Evolutionary conservation across 805 yeast genomes (phyloP).

Genomic region (Candida montana): DNA sequence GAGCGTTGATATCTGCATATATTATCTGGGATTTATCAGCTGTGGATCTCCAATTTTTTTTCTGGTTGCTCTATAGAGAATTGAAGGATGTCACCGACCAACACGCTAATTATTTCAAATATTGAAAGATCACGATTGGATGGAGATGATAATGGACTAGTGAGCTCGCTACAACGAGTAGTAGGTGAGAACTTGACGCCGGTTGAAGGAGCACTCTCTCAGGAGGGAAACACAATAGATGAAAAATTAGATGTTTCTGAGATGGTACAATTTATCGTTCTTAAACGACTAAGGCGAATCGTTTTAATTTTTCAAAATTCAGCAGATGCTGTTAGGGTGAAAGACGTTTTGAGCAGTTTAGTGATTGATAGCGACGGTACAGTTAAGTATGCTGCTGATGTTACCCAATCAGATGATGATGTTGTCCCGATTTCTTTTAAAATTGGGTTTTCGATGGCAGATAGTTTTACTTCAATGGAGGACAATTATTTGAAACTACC

Average conservation of each 20-base stretch:
- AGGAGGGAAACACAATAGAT: too few relatives aligned
- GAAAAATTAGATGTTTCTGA: slow-evolving; percentile 6
- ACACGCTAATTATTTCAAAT: not conserved
- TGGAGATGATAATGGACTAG: not conserved
- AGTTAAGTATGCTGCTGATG: not conserved
- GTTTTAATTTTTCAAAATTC: slow-evolving; percentile 21
- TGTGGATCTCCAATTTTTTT: too few relatives aligned
- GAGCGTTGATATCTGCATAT: too few relatives aligned
- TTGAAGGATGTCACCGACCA: not conserved
- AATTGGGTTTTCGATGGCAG: slow-evolving; percentile 17
- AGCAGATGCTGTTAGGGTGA: slow-evolving; percentile 8
- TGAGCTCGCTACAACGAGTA: not conserved
- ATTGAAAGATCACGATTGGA: not conserved
- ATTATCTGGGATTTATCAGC: too few relatives aligned
- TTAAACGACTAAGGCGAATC: slow-evolving; percentile 23
- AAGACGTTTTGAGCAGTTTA: not conserved
- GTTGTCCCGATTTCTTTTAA: slow-evolving; percentile 5
- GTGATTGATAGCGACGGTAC: not conserved
- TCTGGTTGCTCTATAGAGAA: too few relatives aligned
- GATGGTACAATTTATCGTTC: slow-evolving; percentile 25
- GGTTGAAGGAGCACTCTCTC: too few relatives aligned
- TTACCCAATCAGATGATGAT: too few relatives aligned
- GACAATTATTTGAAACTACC: slow-evolving; percentile 30
- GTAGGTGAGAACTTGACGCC: too few relatives aligned
- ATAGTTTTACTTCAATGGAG: slow-evolving; percentile 8